Evolutionary conservation across 805 yeast genomes (phyloP).

Genomic region (Vanderwaltozyma tropicalis): DNA sequence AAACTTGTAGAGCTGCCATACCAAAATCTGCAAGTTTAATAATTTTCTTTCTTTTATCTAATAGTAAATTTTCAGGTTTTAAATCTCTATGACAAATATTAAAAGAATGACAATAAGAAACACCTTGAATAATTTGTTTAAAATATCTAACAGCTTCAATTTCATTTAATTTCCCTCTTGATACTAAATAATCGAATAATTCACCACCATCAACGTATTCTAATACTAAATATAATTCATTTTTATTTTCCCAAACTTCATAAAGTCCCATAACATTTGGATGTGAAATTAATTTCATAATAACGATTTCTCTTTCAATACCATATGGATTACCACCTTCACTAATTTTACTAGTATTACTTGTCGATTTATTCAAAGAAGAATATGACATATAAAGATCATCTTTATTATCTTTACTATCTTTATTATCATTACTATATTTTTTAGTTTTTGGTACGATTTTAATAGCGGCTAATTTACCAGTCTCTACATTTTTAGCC

Average conservation of each 20-base stretch:
- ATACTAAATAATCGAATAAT: slow-evolving; percentile 60
- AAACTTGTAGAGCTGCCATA: slow-evolving; percentile 77
- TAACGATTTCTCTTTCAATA: slow-evolving; percentile 92
- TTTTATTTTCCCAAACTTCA: slow-evolving; percentile 97
- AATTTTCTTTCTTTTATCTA: slow-evolving; percentile 51
- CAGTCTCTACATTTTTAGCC: slow-evolving; percentile 58
- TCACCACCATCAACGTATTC: slow-evolving; percentile 90
- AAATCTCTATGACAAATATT: slow-evolving; percentile 77
- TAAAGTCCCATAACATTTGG: slow-evolving; percentile 87
- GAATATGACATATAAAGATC: slow-evolving; percentile 3
- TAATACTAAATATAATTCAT: slow-evolving; percentile 68
- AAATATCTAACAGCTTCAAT: slow-evolving; percentile 67
- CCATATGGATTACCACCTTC: slow-evolving; percentile 57
- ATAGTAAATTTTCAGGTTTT: slow-evolving; percentile 67
- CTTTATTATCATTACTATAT: slow-evolving; percentile 30
- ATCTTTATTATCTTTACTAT: neutral
- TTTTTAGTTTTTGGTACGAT: slow-evolving; percentile 54
- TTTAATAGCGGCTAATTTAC: slow-evolving; percentile 74
- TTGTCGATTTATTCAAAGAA: slow-evolving; percentile 5
- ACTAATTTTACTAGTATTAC: slow-evolving; percentile 5
- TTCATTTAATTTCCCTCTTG: slow-evolving; percentile 60
- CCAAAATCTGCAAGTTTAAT: slow-evolving; percentile 82
- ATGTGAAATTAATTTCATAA: slow-evolving; percentile 91
- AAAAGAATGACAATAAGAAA: slow-evolving; percentile 69
- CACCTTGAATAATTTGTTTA: slow-evolving; percentile 68